These are phyloP conservation scores for Tricholomella constricta DNA, from an alignment of 768 basidiomycete genomes.

Conservation along the genomic window DNA sequence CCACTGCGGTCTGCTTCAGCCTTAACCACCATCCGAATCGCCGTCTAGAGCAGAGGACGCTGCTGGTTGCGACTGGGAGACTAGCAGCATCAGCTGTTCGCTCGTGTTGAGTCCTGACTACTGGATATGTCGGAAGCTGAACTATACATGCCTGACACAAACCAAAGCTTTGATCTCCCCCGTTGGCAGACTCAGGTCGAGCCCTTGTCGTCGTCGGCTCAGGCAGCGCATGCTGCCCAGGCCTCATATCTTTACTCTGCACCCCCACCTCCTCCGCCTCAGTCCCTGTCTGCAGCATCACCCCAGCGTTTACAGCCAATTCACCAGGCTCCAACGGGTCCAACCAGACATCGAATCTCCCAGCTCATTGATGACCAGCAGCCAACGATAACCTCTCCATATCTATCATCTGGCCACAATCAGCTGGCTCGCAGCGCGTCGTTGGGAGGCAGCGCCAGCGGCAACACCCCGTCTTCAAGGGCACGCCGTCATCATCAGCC, in stretches of 20 bases:
- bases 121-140: slow-evolving; percentile 72
- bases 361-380: slow-evolving; percentile 69
- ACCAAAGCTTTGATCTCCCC: slow-evolving; percentile 85
- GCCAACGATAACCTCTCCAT: slow-evolving; percentile 46
- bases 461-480: slow-evolving; percentile 43
- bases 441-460: slow-evolving; percentile 49
- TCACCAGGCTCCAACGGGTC: slow-evolving; percentile 49
- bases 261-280: slow-evolving; percentile 55
- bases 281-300: slow-evolving; percentile 38
- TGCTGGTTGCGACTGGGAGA: slow-evolving; percentile 3
- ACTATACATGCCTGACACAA: slow-evolving; percentile 74
- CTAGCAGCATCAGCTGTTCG: slow-evolving; percentile 17
- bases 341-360: slow-evolving; percentile 55
- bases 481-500: slow-evolving; percentile 66
- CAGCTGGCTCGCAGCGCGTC: slow-evolving; percentile 71
- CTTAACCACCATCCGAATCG: slow-evolving; percentile 10
- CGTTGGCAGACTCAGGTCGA: slow-evolving; percentile 68
- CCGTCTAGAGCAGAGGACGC: slow-evolving; percentile 6
- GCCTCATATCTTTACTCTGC: slow-evolving; percentile 57
- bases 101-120: slow-evolving; percentile 17
- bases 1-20: slow-evolving; percentile 7
- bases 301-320: slow-evolving; percentile 51
- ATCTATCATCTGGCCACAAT: slow-evolving; percentile 51
- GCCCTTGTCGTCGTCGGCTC: slow-evolving; percentile 46
- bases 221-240: slow-evolving; percentile 56